Base-by-base conservation (phyloP, 192 early-diverging fungal species). In the Gigaspora rosea region DNA sequence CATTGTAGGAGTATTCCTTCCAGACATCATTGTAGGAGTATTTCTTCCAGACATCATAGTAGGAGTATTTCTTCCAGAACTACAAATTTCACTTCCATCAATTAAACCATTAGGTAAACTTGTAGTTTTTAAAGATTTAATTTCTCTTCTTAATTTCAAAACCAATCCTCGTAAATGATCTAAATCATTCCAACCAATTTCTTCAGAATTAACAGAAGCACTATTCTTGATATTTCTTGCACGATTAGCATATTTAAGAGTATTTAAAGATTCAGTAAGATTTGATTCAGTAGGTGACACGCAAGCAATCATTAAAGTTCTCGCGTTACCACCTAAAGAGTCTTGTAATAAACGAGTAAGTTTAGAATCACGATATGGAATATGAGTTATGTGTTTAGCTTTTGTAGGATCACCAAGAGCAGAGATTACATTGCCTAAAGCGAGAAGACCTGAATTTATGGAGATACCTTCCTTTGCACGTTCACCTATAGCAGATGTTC, bases 361-460 rank as follows among this genome's bases (percentile, higher is more conserved):
- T 81, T 99, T 99, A 18, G 93, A 95, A 80, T 99, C 97, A 68
- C 98, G 91, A 77, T 98, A 99, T 2, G 98, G 98, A 32, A 99
- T 89, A 73, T 98, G 95, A 8, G 86, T 86, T 48, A 82, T 80
- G 41, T 83, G 85, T 75, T 86, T 86, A 10, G 80, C 81, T 66
- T 87, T 87, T 10, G 83, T 65, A 8, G 88, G 83, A 79, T 97
- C 97, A 36, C 95, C 95, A n/a, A 99, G 84, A 0, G 97, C 98
- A 6, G 93, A 95, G 58, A 99, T 99, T 32, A 98, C 97, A 80
- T 98, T 99, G 69, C 97, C 98, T 35, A 99, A 88, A 8, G 96
- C 96, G 71, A 97, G 83, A n/a, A 98, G 86, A 7, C 97, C 98
- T 36, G 94, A 92, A 82, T 98, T 99, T 81, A 98, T 99, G 27